A percentile compares a stretch with the other conserved stretches of the same genome.
Evolutionary conservation across 305 asterid genomes (phyloP).

Genomic region (Fraxinus baroniana): DNA sequence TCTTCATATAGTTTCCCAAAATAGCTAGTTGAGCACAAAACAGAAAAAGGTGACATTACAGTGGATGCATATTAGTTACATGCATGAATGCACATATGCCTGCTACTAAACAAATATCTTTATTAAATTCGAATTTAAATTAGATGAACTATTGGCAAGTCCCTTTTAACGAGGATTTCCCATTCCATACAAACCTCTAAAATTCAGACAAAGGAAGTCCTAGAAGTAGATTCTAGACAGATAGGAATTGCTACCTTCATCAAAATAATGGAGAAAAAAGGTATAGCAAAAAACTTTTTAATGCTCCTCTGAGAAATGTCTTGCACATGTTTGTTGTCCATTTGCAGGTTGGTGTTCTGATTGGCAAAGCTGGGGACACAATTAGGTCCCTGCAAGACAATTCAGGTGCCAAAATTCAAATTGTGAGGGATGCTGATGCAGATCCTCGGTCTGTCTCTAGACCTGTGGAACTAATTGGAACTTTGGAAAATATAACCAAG

Average conservation of each 20-base stretch:
- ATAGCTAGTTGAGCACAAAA: background rate
- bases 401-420: conserved; percentile 98
- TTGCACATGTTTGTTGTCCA: background rate
- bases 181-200: background rate
- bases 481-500: conserved; percentile 61
- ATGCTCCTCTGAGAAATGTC: background rate
- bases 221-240: background rate
- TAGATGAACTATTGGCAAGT: background rate
- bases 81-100: background rate
- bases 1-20: background rate
- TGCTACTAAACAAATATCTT: background rate
- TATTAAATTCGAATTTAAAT: background rate
- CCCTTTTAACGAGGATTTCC: background rate
- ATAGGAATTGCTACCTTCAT: background rate
- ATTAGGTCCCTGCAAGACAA: conserved; percentile 86
- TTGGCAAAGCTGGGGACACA: conserved; percentile 96
- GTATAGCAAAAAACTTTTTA: background rate
- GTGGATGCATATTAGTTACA: background rate
- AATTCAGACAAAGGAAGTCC: background rate
- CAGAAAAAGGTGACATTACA: background rate
- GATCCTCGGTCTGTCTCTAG: conserved; percentile 70
- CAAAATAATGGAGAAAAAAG: background rate
- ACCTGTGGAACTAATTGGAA: conserved; percentile 88
- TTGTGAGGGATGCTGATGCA: conserved; percentile 87
- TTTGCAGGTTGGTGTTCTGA: conserved; percentile 86